Evolutionary conservation across 2,329 filamentous ascomycete species (phyloP), one percentile per base, ranked within the genome.

Genomic region (Ceratocystis variospora): DNA sequence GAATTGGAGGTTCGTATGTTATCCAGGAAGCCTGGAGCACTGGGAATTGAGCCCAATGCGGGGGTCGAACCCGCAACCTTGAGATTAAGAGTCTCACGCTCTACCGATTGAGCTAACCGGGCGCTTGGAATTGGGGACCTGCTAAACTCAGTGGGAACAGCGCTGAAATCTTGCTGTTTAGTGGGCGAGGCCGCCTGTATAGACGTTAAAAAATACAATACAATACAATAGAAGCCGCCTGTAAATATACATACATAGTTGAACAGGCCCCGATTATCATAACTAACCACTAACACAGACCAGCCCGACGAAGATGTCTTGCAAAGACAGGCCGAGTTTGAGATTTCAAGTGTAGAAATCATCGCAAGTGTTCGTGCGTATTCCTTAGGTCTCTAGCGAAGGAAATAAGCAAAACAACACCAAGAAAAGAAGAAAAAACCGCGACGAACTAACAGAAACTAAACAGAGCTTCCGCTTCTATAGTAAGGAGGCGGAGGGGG

Each of bases 161-260:
- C 76, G 74, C 74, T 74, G 72, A 74, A 75, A 73, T 74, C 73
- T 76, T 76, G 73, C 75, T 74, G 76, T 75, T 82, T 81, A 83
- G 84, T 86, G 22, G 22, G 22, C 2, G 22, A 25, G 2, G 22
- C 22, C 22, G 22, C 22, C 22, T 25, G 22, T 25, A 2, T 25
- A 25, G 22, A 25, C 22, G 22, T 25, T 25, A 25, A 25, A 25
- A 25, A 25, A 25, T 25, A 25, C 22, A 25, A 25, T 25, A 25
- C 22, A 25, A 25, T 25, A 25, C 22, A 25, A 25, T 25, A 25
- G 22, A 25, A 25, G 22, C 22, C 22, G 84, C 86, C 83, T 85
- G 80, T 86, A 83, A 83, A 83, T 87, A 83, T 86, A 86, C 81
- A 81, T 81, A 84, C 84, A 84, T 81, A 84, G 82, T 81, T 84